Evolutionary conservation across 2,329 filamentous ascomycete species (phyloP), one percentile per base, ranked within the genome.

Genomic region (Fusarium sacchari): DNA sequence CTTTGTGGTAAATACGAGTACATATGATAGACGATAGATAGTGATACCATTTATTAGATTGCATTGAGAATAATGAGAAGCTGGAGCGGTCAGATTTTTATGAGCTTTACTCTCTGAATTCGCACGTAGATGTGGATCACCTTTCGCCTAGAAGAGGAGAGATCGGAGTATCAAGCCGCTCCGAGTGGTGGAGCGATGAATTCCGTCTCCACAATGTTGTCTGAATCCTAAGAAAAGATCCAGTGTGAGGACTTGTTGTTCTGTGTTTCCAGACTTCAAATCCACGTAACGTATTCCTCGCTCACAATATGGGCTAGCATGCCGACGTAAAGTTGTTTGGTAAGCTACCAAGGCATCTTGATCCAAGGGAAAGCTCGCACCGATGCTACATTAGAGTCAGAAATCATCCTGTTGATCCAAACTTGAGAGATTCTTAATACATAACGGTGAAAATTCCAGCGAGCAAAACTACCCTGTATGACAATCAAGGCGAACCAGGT

Each of bases 41-140:
- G 66, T 59, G 66, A 65, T 69, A 70, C 66, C 67, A 69, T 40
- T 53, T 26, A 14, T 58, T 26, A 46, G 17, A 20, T 34, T 55
- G 24, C 36, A 20, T 26, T n/a, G 20, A 43, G 5, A n/a, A n/a
- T n/a, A 2, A 24, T 14, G 4, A 20, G 22, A 17, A 34, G 30
- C 7, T 32, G 44, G 0, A 22, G 28, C 9, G 1, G 3, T 17
- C 14, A 22, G 14, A 15, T 2, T 20, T 20, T 6, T 15, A 11
- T 30, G 4, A 6, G 7, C 0, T 15, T 56, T 43, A 39, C 24
- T 28, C 24, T 3, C 6, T 1, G 7, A 28, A 37, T 58, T 36
- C 32, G 24, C 4, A n/a, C 13, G 11, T 2, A 1, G 8, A 30
- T n/a, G 24, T 58, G 56, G 42, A 18, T 24, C 12, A 1, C 1